Base-by-base conservation (phyloP, 1,284 basidiomycete species). In the Pseudomicrostroma phylloplanum region DNA sequence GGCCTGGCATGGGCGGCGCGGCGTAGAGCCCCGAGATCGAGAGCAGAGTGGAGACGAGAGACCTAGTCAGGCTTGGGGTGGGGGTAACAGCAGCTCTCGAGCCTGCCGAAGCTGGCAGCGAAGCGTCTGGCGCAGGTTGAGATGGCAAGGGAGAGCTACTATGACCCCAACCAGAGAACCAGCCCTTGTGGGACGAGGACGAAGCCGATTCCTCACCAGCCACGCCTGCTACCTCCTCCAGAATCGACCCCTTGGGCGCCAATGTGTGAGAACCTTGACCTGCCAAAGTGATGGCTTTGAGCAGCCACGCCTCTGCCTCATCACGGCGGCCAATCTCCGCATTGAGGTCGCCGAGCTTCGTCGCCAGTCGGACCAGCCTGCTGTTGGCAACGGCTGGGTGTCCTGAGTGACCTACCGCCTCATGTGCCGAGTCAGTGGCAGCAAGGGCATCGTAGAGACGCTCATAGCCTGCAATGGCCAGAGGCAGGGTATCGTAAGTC, bases 291-390 rank as follows among this genome's bases (percentile, higher is more conserved):
- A 74, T 62, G 1, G 68, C 71, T 39, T 61, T 60, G 19, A 59
- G 51, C 19, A 72, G 46, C 73, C 73, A 74, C 21, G 57, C 55
- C 39, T 70, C 62, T 23, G 70, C 70, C 19, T 71, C 65, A 1
- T 49, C 56, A 25, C 59, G 60, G 40, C 59, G 23, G 2, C 62
- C 67, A 6, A 70, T 30, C 11, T 65, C 58, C 13, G 59, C 53
- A 56, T 70, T 59, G 3, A 74, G 60, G 49, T 69, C 67, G 17
- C 68, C 73, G 19, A 74, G n/a, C 60, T 73, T 73, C n/a, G 67
- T 71, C 4, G 73, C 71, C 1, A 74, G 58, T 19, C 69, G 56
- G 0, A 73, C 73, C 25, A 67, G 53, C 56, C 58, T 60, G n/a
- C 57, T 58, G 15, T 60, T 19, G 9, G 41, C 41, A 39, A 57